Base-by-base conservation (phyloP, 192 early-diverging fungal genomes). In the Backusella australiensis region DNA sequence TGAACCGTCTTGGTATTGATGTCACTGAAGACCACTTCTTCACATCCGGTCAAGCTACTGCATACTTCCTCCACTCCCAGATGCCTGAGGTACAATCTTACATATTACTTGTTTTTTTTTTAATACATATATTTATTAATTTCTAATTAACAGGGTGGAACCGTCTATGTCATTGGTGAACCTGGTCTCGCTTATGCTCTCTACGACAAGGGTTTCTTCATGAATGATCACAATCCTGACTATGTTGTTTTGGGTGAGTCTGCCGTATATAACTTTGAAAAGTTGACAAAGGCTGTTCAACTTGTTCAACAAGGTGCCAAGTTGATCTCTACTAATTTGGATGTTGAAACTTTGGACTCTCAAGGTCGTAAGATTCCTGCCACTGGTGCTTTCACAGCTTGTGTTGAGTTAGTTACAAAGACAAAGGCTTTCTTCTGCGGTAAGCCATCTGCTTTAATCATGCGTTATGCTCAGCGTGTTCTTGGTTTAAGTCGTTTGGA, bases 321-420 rank as follows among this genome's bases (percentile, higher is more conserved):
- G 74, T 78, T 91, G 46, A 91, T 91, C 77, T 87, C 85, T 34
- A 91, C 90, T n/a, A 88, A 91, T 77, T 86, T 89, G 19, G 90
- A 91, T 77, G 76, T 85, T 29, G 88, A 87, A 73, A 85, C 81
- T 23, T 82, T 88, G 34, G 77, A 78, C 34, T 82, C 82, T 29
- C 86, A 82, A 59, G 78, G 80, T 71, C 79, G 80, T 6, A 84
- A 86, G 70, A 81, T 87, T 34, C 87, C 89, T 34, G 84, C 86
- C 19, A 84, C 83, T 11, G 90, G 90, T 69, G 90, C 90, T 1
- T 91, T 91, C 72, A 74, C 84, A 32, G 83, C 87, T 15, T 78
- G 83, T 19, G 83, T 91, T 42, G 90, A 91, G 67, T 36, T 87
- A 14, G 90, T 89, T 5, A 82, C 86, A 41, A 87, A 87, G 41